Evolutionary conservation across 2,329 filamentous ascomycete species (phyloP).

Genomic region (Mycosphaerella arachidis): DNA sequence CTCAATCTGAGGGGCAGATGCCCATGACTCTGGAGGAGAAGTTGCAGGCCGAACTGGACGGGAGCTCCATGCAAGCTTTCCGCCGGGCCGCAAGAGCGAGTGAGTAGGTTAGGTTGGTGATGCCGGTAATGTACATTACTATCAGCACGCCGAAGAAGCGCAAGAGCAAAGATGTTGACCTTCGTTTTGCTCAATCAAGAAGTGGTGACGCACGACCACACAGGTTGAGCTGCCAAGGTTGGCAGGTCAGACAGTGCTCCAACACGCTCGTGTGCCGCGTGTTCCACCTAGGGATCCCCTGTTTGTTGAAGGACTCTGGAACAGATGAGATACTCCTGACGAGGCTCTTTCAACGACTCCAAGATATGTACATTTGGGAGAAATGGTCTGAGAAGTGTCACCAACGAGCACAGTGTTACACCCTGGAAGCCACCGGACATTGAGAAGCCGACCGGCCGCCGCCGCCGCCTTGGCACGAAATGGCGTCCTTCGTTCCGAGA

Average conservation of each 20-base stretch:
- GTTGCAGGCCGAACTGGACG: neutral
- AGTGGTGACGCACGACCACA: neutral
- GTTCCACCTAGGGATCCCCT: neutral
- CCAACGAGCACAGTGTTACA: neutral
- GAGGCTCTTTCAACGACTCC: neutral
- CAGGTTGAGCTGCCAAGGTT: neutral
- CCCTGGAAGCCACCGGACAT: neutral
- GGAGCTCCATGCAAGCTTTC: neutral
- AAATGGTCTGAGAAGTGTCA: neutral
- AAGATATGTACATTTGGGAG: neutral
- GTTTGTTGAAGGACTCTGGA: neutral
- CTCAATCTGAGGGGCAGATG: neutral
- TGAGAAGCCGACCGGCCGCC: neutral
- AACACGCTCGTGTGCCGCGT: neutral
- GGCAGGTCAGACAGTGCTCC: neutral
- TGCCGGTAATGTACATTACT: neutral
- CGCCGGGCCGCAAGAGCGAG: neutral
- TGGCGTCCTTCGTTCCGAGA: conserved; percentile 26
- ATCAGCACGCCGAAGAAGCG: neutral
- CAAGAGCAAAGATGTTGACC: neutral
- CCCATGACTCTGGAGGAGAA: neutral
- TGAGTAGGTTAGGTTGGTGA: neutral
- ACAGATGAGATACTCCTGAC: neutral
- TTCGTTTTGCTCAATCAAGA: neutral
- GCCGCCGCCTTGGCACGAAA: neutral